Base-by-base conservation (phyloP, 1,284 basidiomycete genomes). In the Coniferiporia sulphurascens region DNA sequence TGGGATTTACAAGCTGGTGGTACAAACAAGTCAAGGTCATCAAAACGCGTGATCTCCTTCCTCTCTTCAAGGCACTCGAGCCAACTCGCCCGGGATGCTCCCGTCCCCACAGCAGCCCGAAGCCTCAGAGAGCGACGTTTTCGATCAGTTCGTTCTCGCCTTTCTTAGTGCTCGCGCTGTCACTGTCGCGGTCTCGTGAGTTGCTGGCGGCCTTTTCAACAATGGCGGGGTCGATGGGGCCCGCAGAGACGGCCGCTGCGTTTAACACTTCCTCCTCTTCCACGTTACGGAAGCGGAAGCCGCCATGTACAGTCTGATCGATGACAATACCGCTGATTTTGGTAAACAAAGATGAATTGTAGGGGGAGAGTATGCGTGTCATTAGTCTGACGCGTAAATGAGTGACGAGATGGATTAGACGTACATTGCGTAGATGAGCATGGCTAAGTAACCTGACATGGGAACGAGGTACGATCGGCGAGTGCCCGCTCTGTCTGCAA, bases 391-490 rank as follows among this genome's bases (percentile, higher is more conserved):
- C 27, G 27, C 27, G 27, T 27, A 27, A 5, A 27, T 27, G 27
- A 5, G 27, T 5, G 27, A 27, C 27, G 27, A 27, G 27, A 27
- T 27, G 13, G 19, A 52, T 3, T 17, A n/a, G n/a, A 73, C 81
- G 70, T 69, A 85, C 83, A 76, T 61, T 1, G 83, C 83, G 59
- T 85, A 85, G 38, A 80, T 64, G 46, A 73, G 72, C 83, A 86
- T 84, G 15, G 75, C 79, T n/a, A 78, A 66, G 66, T 83, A 86
- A 12, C 84, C 84, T 7, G 81, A 72, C 69, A 82, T 74, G 0
- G 84, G 81, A 3, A 86, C 81, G 48, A 83, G 74, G 65, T 85
- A 87, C 15, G 85, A 86, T 57, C 73, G 73, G 50, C 76, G 71
- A 55, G 80, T 80, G 65, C 74, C 78, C 62, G 74, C 67, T 64